Conservation (phyloP, 164 flowering plant genomes). For the Stephania cephalantha region DNA sequence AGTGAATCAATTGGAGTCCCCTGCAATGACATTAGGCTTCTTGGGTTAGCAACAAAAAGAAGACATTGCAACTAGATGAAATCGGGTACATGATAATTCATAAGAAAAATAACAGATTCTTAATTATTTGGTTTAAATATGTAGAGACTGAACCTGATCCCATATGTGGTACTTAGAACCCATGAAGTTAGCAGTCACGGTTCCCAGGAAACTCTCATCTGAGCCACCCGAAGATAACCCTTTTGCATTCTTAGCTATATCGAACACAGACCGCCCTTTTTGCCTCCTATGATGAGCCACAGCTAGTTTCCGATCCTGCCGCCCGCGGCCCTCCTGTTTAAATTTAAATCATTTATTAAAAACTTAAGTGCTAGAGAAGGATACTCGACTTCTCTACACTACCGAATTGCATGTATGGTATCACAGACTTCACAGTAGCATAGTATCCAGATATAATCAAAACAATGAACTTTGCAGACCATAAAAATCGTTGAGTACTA, state of each 20-base stretch:
- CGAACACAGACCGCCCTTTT: conserved; percentile 65
- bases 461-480: no score
- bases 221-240: conserved; percentile 39
- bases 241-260: conserved; percentile 55
- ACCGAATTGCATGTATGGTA: no score
- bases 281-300: conserved; percentile 64
- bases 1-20: conserved; percentile 34
- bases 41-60: neutral
- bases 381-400: neutral
- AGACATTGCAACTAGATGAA: neutral
- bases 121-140: neutral
- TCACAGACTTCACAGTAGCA: no score
- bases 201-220: conserved; percentile 72
- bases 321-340: conserved; percentile 79
- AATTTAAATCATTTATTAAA: neutral
- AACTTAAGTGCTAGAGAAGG: neutral
- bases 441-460: no score
- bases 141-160: conserved; percentile 57
- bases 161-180: conserved; percentile 82
- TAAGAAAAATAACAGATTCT: neutral
- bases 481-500: no score
- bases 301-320: conserved; percentile 81
- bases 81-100: no score
- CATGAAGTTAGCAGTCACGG: conserved; percentile 62
- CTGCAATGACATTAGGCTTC: conserved; percentile 31